Evolutionary conservation across 1,284 basidiomycete species (phyloP), one percentile per base, ranked within the genome.

Genomic region (Heterobasidion irregulare): DNA sequence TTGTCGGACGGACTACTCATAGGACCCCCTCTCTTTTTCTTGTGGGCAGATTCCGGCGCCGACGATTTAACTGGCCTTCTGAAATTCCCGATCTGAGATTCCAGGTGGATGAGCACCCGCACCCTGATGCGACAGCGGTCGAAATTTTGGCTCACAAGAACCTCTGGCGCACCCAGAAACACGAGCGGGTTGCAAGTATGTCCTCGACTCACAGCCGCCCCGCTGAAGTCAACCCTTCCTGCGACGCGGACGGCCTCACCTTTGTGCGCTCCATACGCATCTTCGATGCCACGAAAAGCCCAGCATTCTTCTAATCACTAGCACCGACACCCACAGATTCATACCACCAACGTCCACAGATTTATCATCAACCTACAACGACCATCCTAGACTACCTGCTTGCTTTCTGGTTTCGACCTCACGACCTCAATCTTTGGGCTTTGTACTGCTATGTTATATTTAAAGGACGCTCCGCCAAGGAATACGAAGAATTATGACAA

Each of bases 261-360:
- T 75, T 80, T 58, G 70, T 85, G 2, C 78, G 83, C 47, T 76
- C 75, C 10, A 75, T 86, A 57, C 74, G 74, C 38, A 77, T 86
- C 8, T 89, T 75, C 61, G 70, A 77, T 53, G 82, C 79, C 9
- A 47, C 58, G 36, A 68, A 67, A 56, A 47, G 47, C 41, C 26
- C 19, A 6, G 10, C 46, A 12, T 47, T 32, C 16, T 12, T 47
- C 2, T 47, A 32, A 47, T 47, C 26, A 3, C 8, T 10, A 15
- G 16, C 13, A 10, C 10, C 12, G 26, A 16, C 16, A 44, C 43
- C 43, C 43, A 44, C 16, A 44, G 13, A 13, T 16, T 44, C 43
- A 26, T 26, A 5, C 26, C 26, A 26, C 26, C 26, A 5, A 26
- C 26, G 26, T 6, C 26, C 26, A 26, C 26, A 26, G 26, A 26